Base-by-base conservation (phyloP, 306 rosid species). In the Notholithocarpus densiflorus region DNA sequence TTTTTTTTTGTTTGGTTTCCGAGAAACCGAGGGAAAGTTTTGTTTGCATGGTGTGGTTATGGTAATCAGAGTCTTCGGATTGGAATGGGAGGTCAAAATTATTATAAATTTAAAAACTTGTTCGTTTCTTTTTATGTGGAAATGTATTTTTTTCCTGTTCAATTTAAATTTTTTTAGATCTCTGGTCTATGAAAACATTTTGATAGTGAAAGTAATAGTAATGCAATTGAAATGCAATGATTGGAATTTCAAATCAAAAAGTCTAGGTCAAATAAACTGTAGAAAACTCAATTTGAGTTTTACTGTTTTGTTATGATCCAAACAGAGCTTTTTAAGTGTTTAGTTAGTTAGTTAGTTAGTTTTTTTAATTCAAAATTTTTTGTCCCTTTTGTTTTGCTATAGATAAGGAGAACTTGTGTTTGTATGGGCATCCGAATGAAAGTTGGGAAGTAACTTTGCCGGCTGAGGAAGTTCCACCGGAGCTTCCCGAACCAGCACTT, bases 401-500 rank as follows among this genome's bases (percentile, higher is more conserved):
- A 95, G 98, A 91, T 7, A 93, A 95, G 89, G 99, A 95, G 81
- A 95, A 95, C 81, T 84, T 95, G 87, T 93, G 99, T 80, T 88
- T 95, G 5, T 95, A 95, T 83, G 99, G 99, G 62, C 91, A 91
- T 80, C 89, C 96, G 0, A 90, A 89, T 82, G 99, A 91, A 80
- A 74, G 71, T 69, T 95, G 99, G 99, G 99, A 95, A 83, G 99
- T 95, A 78, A 88, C 91, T 56, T 87, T 93, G 73, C 99, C 99
- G 17, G 98, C 93, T 0, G 98, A 92, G 85, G 98, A 95, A 77
- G 99, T 91, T 72, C 99, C 99, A 5, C 99, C 99, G 0, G 99
- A 93, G 89, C 93, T 95, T 82, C 98, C 98, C 3, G 98, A 95
- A 90, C 99, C 99, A 37, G 98, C 94, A 45, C 97, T 95, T 56